Base-by-base conservation (phyloP, 2,329 filamentous ascomycete species). In the Xylaria sp. region DNA sequence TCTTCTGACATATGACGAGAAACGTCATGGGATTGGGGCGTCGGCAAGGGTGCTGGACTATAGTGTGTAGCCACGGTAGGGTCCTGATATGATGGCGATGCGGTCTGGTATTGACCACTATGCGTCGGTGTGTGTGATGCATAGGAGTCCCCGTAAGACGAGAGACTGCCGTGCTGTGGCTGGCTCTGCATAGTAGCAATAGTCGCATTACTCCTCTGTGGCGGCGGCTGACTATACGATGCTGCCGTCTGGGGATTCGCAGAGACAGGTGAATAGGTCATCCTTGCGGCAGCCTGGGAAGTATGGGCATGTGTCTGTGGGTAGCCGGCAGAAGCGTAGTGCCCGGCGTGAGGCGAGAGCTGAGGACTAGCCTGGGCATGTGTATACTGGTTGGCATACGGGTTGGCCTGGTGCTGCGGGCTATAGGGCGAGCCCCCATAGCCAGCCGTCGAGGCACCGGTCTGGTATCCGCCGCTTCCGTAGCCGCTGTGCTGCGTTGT, bases 71-170 rank as follows among this genome's bases (percentile, higher is more conserved):
- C 71, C 46, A 79, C 60, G 12, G 71, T 70, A 34, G 76, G 62
- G 36, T 79, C 77, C 15, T 72, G 71, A 58, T 78, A 79, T 7
- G 76, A 73, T 25, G 75, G 68, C 30, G 72, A 65, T 45, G 66
- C 71, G 45, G 64, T 69, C 46, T 76, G 76, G 56, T 75, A 77
- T 32, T 75, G 66, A 20, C 74, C 53, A 36, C 72, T 66, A 13
- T 78, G 76, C 9, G 76, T 63, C 0, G 74, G 59, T 15, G 76
- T 71, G 30, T 77, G 77, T 15, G 76, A 67, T 50, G 70, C 63
- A 57, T 77, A 78, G 3, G 76, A 68, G 41, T 79, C 77, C 18
- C 72, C 73, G 45, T 77, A 79, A 55, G 50, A 77, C 18, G 65
- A 63, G 7, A 67, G 74, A 66, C 50, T 73, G 71, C 36, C 58